Conservation (phyloP, 768 basidiomycete genomes). For the Paxillus involutus region DNA sequence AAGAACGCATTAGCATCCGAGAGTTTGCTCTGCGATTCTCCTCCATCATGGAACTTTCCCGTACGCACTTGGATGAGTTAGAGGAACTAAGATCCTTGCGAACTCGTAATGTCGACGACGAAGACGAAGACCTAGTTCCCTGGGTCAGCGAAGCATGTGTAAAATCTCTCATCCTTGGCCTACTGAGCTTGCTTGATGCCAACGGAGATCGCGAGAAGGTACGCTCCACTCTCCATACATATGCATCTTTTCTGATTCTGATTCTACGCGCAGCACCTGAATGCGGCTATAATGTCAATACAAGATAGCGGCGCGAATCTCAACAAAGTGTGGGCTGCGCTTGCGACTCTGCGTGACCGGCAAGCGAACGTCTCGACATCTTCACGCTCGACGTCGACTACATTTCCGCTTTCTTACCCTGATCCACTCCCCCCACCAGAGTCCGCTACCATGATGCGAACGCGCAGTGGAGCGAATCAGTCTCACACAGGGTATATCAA, state of each 20-base stretch:
- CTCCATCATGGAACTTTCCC: slow-evolving; percentile 47
- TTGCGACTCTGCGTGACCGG: slow-evolving; percentile 47
- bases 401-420: slow-evolving; percentile 40
- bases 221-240: not conserved
- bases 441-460: slow-evolving; percentile 38
- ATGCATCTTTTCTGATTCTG: not conserved
- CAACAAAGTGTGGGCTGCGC: slow-evolving; percentile 60
- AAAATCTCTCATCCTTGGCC: slow-evolving; percentile 60
- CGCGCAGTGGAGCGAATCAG: slow-evolving; percentile 43
- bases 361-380: slow-evolving; percentile 18
- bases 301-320: slow-evolving; percentile 54
- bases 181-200: slow-evolving; percentile 53
- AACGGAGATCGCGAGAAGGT: slow-evolving; percentile 41
- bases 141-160: slow-evolving; percentile 71
- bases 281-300: slow-evolving; percentile 50
- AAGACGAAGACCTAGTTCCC: slow-evolving; percentile 34
- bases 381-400: slow-evolving; percentile 11
- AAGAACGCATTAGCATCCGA: slow-evolving; percentile 67
- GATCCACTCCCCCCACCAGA: slow-evolving; percentile 60
- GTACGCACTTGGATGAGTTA: slow-evolving; percentile 60
- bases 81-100: slow-evolving; percentile 47
- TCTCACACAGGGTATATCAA: slow-evolving; percentile 27
- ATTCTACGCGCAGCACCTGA: slow-evolving; percentile 9
- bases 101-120: slow-evolving; percentile 36
- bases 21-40: slow-evolving; percentile 73